Conservation (phyloP, 2,329 filamentous ascomycete genomes). For the Cadophora gregata region DNA sequence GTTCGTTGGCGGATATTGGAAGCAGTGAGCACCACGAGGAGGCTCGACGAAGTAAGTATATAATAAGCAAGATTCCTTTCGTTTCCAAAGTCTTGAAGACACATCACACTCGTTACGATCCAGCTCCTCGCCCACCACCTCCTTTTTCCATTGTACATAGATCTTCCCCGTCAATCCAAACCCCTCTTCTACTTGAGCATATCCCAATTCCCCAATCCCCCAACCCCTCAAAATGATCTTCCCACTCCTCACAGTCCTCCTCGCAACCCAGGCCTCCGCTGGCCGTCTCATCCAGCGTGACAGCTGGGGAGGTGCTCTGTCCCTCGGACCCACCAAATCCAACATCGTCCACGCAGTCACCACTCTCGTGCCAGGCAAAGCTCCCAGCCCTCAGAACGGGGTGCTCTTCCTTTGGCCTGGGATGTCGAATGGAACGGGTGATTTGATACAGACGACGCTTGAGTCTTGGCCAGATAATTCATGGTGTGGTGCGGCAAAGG, state of each 20-base stretch:
- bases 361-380: constrained; percentile 48
- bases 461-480: constrained; percentile 49
- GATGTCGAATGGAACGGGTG: constrained; percentile 53
- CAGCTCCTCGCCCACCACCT: not conserved
- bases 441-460: constrained; percentile 50
- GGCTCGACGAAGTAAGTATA: not conserved
- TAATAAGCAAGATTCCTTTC: not conserved
- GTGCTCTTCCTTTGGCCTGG: constrained; percentile 52
- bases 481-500: constrained; percentile 49
- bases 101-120: constrained; percentile 7
- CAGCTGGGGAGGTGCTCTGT: constrained; percentile 48
- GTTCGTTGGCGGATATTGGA: not conserved
- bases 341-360: constrained; percentile 49
- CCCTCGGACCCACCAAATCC: constrained; percentile 47
- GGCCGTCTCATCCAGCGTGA: constrained; percentile 32
- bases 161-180: not conserved
- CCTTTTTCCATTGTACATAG: constrained; percentile 11
- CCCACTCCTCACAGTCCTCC: not conserved
- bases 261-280: not conserved
- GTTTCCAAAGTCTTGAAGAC: not conserved
- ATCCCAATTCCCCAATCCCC: not conserved
- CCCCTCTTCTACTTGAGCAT: not conserved
- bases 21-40: not conserved
- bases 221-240: constrained; percentile 8
- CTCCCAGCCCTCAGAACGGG: constrained; percentile 47